phyloP scores from a whole-genome alignment of 345 rosid species.

The Syzygium aqueum region DNA sequence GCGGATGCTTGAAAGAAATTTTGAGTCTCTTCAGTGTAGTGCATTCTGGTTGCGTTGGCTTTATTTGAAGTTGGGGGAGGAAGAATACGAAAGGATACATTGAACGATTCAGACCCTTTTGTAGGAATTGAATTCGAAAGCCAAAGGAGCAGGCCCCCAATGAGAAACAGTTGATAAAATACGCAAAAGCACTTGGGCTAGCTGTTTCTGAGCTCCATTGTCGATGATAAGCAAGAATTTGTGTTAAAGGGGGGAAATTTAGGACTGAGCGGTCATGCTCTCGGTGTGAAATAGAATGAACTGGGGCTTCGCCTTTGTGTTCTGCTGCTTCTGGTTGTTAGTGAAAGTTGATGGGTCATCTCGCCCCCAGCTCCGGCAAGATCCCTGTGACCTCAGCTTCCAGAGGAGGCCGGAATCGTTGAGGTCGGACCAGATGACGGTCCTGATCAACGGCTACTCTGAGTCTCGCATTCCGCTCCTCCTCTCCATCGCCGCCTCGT shows the following conservation, averaged over 20 bases:
- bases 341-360: background rate
- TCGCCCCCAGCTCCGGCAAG: background rate
- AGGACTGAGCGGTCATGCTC: background rate
- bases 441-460: constrained; percentile 11
- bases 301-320: background rate
- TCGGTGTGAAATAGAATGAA: background rate
- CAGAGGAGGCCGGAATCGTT: background rate
- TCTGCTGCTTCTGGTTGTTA: background rate
- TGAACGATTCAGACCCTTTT: background rate
- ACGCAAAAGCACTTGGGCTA: too few relatives aligned
- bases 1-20: too few relatives aligned
- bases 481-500: constrained; percentile 7
- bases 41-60: background rate
- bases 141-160: background rate
- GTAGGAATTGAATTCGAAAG: background rate
- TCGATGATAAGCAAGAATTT: background rate
- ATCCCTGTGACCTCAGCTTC: background rate
- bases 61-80: background rate
- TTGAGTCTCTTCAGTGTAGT: too few relatives aligned
- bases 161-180: too few relatives aligned
- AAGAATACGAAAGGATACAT: background rate
- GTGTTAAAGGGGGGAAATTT: background rate
- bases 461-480: constrained; percentile 13
- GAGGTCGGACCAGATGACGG: constrained; percentile 12
- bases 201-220: background rate